These are phyloP conservation scores for Leccinum broughii DNA, from an alignment of 768 basidiomycete genomes.

Conservation along the genomic window DNA sequence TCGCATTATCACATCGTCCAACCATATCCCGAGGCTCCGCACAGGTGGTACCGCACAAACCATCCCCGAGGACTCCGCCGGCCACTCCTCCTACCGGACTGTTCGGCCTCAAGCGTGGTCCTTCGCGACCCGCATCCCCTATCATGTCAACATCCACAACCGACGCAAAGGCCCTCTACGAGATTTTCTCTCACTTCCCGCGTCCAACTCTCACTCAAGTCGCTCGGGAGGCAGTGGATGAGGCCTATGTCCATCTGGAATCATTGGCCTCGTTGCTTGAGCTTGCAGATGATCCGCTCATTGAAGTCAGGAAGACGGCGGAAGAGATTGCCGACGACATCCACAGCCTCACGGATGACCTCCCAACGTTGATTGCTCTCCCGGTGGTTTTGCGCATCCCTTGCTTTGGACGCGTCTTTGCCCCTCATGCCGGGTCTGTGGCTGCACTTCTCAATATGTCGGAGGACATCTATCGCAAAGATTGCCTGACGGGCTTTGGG, in stretches of 20 bases:
- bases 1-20: constrained; percentile 67
- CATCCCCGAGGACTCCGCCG: constrained; percentile 47
- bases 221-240: constrained; percentile 80
- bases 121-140: constrained; percentile 70
- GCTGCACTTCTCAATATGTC: constrained; percentile 55
- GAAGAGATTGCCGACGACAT: constrained; percentile 43
- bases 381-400: constrained; percentile 60
- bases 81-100: constrained; percentile 55
- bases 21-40: constrained; percentile 44
- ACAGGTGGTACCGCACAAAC: constrained; percentile 33
- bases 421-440: constrained; percentile 35
- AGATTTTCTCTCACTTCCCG: constrained; percentile 60
- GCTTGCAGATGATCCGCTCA: constrained; percentile 38
- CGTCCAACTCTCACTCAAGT: constrained; percentile 55
- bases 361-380: constrained; percentile 75
- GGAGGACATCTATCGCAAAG: constrained; percentile 65
- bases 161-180: constrained; percentile 64
- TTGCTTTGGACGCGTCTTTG: constrained; percentile 23
- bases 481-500: constrained; percentile 72
- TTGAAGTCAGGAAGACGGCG: constrained; percentile 19
- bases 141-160: constrained; percentile 45
- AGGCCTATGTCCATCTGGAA: constrained; percentile 67
- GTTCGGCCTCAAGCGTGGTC: constrained; percentile 64
- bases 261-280: constrained; percentile 60
- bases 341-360: constrained; percentile 53